These are phyloP conservation scores for Lyophyllum atratum DNA, from an alignment of 768 basidiomycete genomes.

Conservation along the genomic window DNA sequence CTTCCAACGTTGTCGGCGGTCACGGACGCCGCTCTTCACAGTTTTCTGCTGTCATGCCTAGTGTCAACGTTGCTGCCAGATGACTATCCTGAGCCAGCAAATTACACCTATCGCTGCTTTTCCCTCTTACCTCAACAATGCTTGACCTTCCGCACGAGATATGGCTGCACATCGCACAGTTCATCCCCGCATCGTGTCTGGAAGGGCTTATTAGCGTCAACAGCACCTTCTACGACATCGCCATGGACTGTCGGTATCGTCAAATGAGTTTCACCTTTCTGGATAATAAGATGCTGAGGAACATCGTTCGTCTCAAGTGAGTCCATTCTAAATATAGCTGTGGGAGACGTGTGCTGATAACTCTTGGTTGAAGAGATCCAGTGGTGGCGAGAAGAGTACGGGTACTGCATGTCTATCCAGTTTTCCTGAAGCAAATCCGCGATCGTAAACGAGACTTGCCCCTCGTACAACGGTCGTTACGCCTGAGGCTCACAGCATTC, in stretches of 20 bases:
- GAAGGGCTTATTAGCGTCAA: constrained; percentile 24
- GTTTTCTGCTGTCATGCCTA: constrained; percentile 11
- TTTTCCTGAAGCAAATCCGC: constrained; percentile 44
- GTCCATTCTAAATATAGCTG: constrained; percentile 7
- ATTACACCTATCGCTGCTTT: neutral
- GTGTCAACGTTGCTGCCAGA: constrained; percentile 5
- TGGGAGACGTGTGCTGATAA: neutral
- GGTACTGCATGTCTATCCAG: constrained; percentile 49
- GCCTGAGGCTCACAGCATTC: constrained; percentile 31
- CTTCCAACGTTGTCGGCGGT: neutral
- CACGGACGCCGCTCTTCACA: neutral
- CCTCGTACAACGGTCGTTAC: constrained; percentile 20
- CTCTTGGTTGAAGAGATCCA: constrained; percentile 38
- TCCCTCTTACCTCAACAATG: constrained; percentile 5
- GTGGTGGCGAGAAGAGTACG: constrained; percentile 48
- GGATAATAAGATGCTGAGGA: constrained; percentile 44
- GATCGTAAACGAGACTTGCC: constrained; percentile 25
- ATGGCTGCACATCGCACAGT: constrained; percentile 31
- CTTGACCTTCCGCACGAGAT: constrained; percentile 26
- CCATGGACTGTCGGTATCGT: constrained; percentile 49
- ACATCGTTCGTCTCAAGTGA: constrained; percentile 38
- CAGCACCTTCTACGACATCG: constrained; percentile 29
- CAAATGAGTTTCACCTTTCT: constrained; percentile 53
- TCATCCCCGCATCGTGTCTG: constrained; percentile 21
- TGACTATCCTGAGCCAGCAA: neutral